A percentile compares a stretch with the other conserved stretches of the same genome.
These are phyloP conservation scores for Apiospora marii DNA, from an alignment of 2,329 filamentous ascomycete genomes.

Conservation along the genomic window DNA sequence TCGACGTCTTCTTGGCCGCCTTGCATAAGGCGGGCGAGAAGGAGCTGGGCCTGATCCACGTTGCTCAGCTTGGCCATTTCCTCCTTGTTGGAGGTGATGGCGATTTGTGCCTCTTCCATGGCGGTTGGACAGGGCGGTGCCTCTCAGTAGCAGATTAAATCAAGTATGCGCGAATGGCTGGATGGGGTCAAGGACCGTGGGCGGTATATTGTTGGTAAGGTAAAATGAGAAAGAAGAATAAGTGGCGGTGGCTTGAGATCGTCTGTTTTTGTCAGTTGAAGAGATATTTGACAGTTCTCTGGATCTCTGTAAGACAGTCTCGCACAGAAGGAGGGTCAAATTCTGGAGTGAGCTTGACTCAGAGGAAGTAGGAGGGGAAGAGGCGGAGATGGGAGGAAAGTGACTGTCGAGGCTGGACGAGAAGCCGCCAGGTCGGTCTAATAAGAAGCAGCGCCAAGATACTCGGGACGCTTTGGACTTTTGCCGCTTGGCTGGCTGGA, in stretches of 20 bases:
- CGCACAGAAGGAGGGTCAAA: neutral
- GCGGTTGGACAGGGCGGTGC: conserved; percentile 4
- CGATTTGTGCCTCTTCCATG: conserved; percentile 41
- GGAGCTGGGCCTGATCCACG: conserved; percentile 73
- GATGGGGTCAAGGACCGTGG: neutral
- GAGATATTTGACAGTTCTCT: neutral
- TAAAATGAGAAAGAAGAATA: neutral
- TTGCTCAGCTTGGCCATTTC: conserved; percentile 37
- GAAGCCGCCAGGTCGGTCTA: neutral
- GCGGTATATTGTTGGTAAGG: neutral
- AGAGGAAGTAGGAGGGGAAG: neutral
- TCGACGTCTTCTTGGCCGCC: conserved; percentile 84
- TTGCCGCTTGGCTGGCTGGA: conserved; percentile 25
- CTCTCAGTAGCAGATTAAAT: neutral
- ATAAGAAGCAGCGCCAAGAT: conserved; percentile 19
- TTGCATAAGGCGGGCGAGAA: conserved; percentile 89
- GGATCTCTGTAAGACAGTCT: neutral
- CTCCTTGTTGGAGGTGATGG: conserved; percentile 37
- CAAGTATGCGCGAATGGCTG: conserved; percentile 13
- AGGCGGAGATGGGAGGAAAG: neutral
- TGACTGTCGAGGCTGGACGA: neutral
- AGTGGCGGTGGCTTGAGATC: neutral
- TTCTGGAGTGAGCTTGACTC: neutral
- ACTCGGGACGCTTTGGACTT: neutral
- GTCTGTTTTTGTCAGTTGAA: conserved; percentile 4